phyloP scores from a whole-genome alignment of 805 yeast genomes.

The Candida xiaguanensis region DNA sequence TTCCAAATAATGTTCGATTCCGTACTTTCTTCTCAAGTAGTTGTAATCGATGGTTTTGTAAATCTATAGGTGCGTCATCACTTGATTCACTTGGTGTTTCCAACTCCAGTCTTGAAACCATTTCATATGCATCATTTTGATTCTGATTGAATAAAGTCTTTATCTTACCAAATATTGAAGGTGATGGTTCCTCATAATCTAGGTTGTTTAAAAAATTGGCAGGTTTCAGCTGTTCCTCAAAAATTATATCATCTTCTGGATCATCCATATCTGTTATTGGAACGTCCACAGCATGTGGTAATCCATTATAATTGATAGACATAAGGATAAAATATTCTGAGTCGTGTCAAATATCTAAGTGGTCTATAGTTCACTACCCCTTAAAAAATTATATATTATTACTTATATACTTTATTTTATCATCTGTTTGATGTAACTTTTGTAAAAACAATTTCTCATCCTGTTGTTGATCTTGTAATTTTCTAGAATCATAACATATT shows the following conservation, averaged over 20 bases:
- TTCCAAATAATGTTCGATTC: constrained; percentile 13
- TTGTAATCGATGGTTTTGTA: constrained; percentile 23
- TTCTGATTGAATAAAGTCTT: constrained; percentile 3
- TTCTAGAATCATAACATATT: constrained; percentile 2
- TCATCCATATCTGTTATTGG: constrained; percentile 57
- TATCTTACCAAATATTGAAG: constrained; percentile 4
- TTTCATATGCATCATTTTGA: constrained; percentile 8
- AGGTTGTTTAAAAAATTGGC: constrained; percentile 16
- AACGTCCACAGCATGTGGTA: constrained; percentile 43
- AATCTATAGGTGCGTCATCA: constrained; percentile 8
- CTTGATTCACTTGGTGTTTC: constrained; percentile 9
- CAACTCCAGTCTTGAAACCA: constrained; percentile 7
- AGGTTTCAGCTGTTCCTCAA: constrained; percentile 14
- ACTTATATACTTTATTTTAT: constrained; percentile 6
- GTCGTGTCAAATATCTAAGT: too few relatives aligned
- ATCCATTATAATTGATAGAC: constrained; percentile 17
- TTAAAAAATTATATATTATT: constrained; percentile 3
- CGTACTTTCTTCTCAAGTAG: constrained; percentile 21
- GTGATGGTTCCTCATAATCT: constrained; percentile 19
- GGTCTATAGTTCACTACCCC: too few relatives aligned
- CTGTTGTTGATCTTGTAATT: neutral
- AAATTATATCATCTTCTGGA: constrained; percentile 31
- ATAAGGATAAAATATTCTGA: constrained; percentile 6
- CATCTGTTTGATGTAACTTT: constrained; percentile 3
- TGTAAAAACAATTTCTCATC: constrained; percentile 4